Conservation (phyloP, 768 basidiomycete genomes). For the Strobilomyces echinocephalus region DNA sequence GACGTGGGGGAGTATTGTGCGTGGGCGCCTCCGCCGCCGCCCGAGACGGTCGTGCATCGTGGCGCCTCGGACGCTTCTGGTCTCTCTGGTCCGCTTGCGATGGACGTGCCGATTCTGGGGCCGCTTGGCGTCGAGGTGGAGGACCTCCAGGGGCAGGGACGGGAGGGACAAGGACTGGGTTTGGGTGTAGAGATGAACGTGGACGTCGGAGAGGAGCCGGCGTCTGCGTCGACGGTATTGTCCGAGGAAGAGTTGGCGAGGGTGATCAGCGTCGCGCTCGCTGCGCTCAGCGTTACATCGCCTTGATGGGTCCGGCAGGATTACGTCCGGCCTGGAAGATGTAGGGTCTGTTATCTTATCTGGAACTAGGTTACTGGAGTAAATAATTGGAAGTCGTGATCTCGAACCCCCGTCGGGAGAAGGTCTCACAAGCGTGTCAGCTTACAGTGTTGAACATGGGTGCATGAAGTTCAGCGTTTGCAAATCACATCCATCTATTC, state of each 20-base stretch:
- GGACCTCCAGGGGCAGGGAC: neutral
- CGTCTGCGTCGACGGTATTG: slow-evolving; percentile 5
- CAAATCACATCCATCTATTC: too few relatives aligned
- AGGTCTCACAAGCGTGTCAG: too few relatives aligned
- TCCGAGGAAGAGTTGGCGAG: slow-evolving; percentile 19
- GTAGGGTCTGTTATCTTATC: neutral
- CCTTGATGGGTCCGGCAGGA: neutral
- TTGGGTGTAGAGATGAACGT: neutral
- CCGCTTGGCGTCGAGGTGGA: neutral
- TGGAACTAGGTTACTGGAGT: too few relatives aligned
- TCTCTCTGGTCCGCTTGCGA: neutral
- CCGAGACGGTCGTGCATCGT: neutral
- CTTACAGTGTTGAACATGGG: too few relatives aligned
- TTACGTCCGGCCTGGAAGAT: neutral
- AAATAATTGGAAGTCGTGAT: too few relatives aligned
- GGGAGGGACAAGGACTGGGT: too few relatives aligned
- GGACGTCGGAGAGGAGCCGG: neutral
- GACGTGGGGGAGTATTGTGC: slow-evolving; percentile 29
- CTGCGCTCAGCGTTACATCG: slow-evolving; percentile 6
- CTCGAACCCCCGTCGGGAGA: too few relatives aligned
- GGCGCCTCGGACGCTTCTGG: neutral
- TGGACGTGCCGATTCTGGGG: neutral
- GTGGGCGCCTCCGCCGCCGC: slow-evolving; percentile 20
- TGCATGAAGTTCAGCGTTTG: too few relatives aligned
- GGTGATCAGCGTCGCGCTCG: slow-evolving; percentile 23